Base-by-base conservation (phyloP, 108 stramenopile species). In the Schizochytrium sp. region DNA sequence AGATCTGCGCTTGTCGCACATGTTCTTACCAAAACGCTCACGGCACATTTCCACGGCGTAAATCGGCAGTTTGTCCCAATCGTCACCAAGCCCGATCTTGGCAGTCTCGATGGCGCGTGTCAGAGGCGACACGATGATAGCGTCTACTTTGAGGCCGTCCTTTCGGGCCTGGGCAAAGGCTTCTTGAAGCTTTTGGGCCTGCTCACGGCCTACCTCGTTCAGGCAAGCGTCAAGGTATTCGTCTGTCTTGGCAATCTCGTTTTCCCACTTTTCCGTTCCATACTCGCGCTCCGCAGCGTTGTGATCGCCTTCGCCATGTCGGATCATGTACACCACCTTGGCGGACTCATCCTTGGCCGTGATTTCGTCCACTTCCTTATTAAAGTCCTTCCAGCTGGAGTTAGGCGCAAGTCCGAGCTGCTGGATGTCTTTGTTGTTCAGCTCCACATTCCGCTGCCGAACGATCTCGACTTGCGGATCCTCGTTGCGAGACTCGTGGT, bases 1-100 rank as follows among this genome's bases (percentile, higher is more conserved):
- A 12, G 76, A 53, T 23, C 51, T 83, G 48, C 76, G 76, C 76
- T 83, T 47, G 51, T 83, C 76, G 76, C 76, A 83, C 28, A 25
- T 83, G 28, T 83, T 83, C 76, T 83, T 83, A 6, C 76, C 76
- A 23, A 83, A 83, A 16, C 76, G 76, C 4, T 83, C 76, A 12
- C 76, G 76, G 76, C 48, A 53, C 76, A 83, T 53, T 53, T 83
- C 76, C 76, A 83, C 76, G 6, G 76, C 76, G 76, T 83, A 83
- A 45, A 83, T 53, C 6, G 76, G 76, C 18, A 34, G 43, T 4
- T 83, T 83, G 76, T 45, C 76, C 76, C 76, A 83, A 3, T 25
- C 6, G 4, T 83, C 48, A 28, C 23, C 76, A 45, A 83, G 51
- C 23, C 76, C 76, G 48, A 53, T 53, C 51, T 83, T 55, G 48